These are phyloP conservation scores for Podospora comata DNA, from an alignment of 495 filamentous ascomycete genomes.

Conservation along the genomic window DNA sequence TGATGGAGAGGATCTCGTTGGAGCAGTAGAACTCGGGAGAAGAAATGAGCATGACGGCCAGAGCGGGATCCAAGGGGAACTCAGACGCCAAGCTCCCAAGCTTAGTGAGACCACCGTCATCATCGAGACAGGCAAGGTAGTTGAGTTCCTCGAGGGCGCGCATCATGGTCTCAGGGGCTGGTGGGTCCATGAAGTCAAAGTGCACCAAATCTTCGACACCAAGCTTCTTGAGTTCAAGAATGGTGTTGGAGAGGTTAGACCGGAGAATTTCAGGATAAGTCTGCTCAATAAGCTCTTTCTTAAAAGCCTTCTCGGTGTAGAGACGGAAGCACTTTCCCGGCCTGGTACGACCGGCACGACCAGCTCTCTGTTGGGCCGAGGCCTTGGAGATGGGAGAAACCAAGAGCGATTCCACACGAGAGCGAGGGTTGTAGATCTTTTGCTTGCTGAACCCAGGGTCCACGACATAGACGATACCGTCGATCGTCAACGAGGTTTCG, in stretches of 20 bases:
- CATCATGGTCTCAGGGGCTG: slow-evolving; percentile 98
- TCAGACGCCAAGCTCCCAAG: slow-evolving; percentile 88
- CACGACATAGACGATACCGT: slow-evolving; percentile 98
- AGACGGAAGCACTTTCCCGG: slow-evolving; percentile 97
- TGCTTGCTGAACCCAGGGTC: slow-evolving; percentile 99
- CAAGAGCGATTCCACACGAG: slow-evolving; percentile 91
- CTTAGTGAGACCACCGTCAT: slow-evolving; percentile 85
- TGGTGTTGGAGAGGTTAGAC: slow-evolving; percentile 90
- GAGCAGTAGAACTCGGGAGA: slow-evolving; percentile 99
- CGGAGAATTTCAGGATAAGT: slow-evolving; percentile 94
- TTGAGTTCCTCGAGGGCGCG: slow-evolving; percentile 96
- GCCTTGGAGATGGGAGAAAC: slow-evolving; percentile 97
- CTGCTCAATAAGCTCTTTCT: slow-evolving; percentile 95
- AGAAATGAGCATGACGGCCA: slow-evolving; percentile 97
- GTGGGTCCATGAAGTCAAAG: slow-evolving; percentile 60
- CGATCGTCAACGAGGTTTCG: slow-evolving; percentile 95
- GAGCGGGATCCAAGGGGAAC: slow-evolving; percentile 90
- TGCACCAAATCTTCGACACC: slow-evolving; percentile 95
- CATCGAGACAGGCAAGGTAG: slow-evolving; percentile 93
- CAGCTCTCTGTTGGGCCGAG: slow-evolving; percentile 95
- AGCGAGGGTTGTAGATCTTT: slow-evolving; percentile 97
- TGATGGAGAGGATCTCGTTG: slow-evolving; percentile 95
- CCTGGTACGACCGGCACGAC: slow-evolving; percentile 96
- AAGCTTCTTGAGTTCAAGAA: slow-evolving; percentile 95
- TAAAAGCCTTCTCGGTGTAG: slow-evolving; percentile 95